Percentiles rank a stretch among this genome's conserved stretches.
These are phyloP conservation scores for Drechslera avenae DNA, from an alignment of 2,329 filamentous ascomycete genomes.

Conservation along the genomic window DNA sequence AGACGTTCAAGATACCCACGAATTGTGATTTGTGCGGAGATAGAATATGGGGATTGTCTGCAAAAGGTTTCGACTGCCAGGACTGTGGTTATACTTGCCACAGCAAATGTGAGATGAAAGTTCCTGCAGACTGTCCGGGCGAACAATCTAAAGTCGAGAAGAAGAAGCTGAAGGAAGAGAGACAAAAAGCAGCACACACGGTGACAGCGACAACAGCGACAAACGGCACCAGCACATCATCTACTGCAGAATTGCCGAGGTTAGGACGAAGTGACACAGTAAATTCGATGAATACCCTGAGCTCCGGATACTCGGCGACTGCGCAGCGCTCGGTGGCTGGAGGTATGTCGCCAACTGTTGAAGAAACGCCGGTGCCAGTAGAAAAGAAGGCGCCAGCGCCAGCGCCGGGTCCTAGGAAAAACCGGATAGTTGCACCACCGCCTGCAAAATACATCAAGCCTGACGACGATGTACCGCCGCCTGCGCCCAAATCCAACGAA, in stretches of 20 bases:
- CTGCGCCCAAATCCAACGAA: slow-evolving; percentile 51
- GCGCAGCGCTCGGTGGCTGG: slow-evolving; percentile 77
- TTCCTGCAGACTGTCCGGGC: slow-evolving; percentile 91
- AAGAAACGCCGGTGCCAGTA: slow-evolving; percentile 50
- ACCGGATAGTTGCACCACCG: slow-evolving; percentile 84
- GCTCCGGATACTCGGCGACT: slow-evolving; percentile 83
- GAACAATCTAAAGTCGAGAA: slow-evolving; percentile 93
- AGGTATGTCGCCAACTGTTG: slow-evolving; percentile 57
- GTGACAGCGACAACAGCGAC: slow-evolving; percentile 51
- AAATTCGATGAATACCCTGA: slow-evolving; percentile 74
- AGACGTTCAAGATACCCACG: slow-evolving; percentile 98
- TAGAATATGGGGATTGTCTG: slow-evolving; percentile 93
- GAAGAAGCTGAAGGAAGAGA: slow-evolving; percentile 87
- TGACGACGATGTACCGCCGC: slow-evolving; percentile 54
- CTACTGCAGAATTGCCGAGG: slow-evolving; percentile 67
- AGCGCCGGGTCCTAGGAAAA: slow-evolving; percentile 53
- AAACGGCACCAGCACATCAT: slow-evolving; percentile 52
- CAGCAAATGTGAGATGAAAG: slow-evolving; percentile 99
- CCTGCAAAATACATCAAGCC: slow-evolving; percentile 79
- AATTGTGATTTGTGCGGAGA: slow-evolving; percentile 98
- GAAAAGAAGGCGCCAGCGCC: slow-evolving; percentile 44
- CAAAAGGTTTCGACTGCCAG: slow-evolving; percentile 93
- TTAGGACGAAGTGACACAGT: slow-evolving; percentile 85
- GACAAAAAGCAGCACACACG: slow-evolving; percentile 77
- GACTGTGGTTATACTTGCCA: slow-evolving; percentile 99